These are phyloP conservation scores for Lotmaria passim DNA, from an alignment of 208 protist species.

Conservation along the genomic window DNA sequence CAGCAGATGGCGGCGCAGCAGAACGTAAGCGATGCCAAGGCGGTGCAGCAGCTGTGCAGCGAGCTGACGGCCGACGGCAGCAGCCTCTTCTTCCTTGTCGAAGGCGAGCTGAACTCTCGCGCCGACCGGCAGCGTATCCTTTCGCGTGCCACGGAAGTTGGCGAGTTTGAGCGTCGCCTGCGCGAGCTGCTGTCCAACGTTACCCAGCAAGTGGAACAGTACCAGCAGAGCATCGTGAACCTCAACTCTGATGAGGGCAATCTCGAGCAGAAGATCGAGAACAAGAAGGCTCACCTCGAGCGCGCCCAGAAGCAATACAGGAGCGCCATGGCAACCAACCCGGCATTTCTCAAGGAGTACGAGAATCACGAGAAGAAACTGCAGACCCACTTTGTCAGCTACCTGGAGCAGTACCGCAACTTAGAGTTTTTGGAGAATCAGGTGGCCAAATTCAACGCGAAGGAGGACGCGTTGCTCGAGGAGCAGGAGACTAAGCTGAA, in stretches of 20 bases:
- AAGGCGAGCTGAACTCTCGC: constrained; percentile 74
- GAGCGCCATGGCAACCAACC: constrained; percentile 89
- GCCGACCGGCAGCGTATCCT: constrained; percentile 82
- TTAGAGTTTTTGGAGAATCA: constrained; percentile 94
- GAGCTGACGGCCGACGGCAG: constrained; percentile 91
- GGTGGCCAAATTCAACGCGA: constrained; percentile 87
- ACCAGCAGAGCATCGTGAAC: constrained; percentile 85
- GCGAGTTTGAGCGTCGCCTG: constrained; percentile 91
- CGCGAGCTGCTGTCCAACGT: constrained; percentile 77
- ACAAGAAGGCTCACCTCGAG: constrained; percentile 94
- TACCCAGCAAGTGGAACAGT: constrained; percentile 80
- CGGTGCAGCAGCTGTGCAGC: constrained; percentile 88
- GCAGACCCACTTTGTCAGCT: constrained; percentile 91
- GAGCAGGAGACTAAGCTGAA: constrained; percentile 88
- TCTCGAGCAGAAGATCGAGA: constrained; percentile 96
- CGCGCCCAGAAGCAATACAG: constrained; percentile 91
- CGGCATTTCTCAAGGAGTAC: constrained; percentile 95
- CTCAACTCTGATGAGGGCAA: constrained; percentile 91
- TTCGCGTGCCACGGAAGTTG: constrained; percentile 86
- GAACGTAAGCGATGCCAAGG: constrained; percentile 84
- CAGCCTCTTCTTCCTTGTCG: constrained; percentile 89
- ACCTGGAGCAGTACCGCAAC: constrained; percentile 95
- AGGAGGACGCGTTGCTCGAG: constrained; percentile 84
- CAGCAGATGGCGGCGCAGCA: constrained; percentile 89
- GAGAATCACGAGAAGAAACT: constrained; percentile 92